Percentiles rank a stretch among this genome's conserved stretches.
These are phyloP conservation scores for Yamadazyma buinensis DNA, from an alignment of 1,139 yeast species.

Conservation along the genomic window DNA sequence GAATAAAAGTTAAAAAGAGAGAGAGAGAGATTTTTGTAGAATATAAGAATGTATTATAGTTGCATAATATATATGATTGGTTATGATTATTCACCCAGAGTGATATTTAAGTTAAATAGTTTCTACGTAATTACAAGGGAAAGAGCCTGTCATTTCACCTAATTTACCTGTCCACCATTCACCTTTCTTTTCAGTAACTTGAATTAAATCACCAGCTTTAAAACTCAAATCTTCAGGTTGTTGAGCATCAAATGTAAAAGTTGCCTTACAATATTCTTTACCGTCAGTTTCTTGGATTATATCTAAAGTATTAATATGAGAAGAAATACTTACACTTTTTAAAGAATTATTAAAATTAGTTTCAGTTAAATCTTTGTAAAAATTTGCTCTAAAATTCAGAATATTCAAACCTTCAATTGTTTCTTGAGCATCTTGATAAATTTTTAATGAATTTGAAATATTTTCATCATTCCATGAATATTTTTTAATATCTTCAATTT, in stretches of 20 bases:
- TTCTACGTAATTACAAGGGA: constrained; percentile 54
- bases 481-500: background rate
- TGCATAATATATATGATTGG: constrained; percentile 4
- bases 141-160: constrained; percentile 45
- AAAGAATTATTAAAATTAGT: background rate
- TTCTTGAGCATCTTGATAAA: constrained; percentile 8
- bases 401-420: constrained; percentile 19
- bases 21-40: background rate
- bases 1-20: background rate
- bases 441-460: background rate
- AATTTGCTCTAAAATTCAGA: constrained; percentile 20
- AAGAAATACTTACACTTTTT: background rate
- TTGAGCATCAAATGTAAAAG: constrained; percentile 28
- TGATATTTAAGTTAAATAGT: too few relatives aligned
- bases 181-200: constrained; percentile 37
- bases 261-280: constrained; percentile 22
- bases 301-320: background rate
- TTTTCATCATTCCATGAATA: background rate
- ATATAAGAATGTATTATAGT: too few relatives aligned
- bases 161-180: constrained; percentile 64
- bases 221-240: constrained; percentile 48
- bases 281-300: background rate
- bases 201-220: constrained; percentile 45
- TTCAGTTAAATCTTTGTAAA: constrained; percentile 11
- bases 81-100: constrained; percentile 5